Evolutionary conservation across 768 basidiomycete genomes (phyloP), one percentile per base, ranked within the genome.

Genomic region (Chiua virens): DNA sequence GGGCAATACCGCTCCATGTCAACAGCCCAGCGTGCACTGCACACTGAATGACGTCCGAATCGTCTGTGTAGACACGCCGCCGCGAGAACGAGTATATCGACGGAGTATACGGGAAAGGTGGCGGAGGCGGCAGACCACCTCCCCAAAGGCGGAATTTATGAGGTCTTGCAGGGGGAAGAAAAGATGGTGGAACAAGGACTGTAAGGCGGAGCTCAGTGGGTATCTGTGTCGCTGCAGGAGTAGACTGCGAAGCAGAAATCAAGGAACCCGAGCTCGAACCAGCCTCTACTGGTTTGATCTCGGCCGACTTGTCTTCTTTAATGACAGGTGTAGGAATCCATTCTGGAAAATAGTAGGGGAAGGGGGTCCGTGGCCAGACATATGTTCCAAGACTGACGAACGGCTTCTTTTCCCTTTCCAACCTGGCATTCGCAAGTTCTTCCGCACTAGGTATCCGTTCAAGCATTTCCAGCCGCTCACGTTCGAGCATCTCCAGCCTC

Each of bases 41-140:
- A 49, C 84, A 85, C 36, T 85, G 61, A 60, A 87, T 81, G 45
- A 88, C 61, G 58, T 88, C 85, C 9, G 86, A 87, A 67, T 89
- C 87, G 67, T 89, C 87, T 0, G 87, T 89, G 69, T 89, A 89
- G 32, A 88, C 75, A 42, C 83, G 71, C n/a, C 81, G 72, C 30
- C 69, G 69, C 25, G 75, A 68, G 27, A 59, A 57, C 4, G 62
- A 64, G 50, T 60, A 58, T 34, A 58, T 52, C 3, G 60, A 59
- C 0, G 67, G 59, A 0, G 62, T 56, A 17, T 57, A 65, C 40
- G 58, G 66, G 59, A 54, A 73, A n/a, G 69, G 68, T 46, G 79
- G 56, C 54, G 75, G 61, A 57, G 74, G 73, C 23, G 71, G 66
- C 32, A 78, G 65, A 8, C 84, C 86, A 20, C 84, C 86, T 45